Base-by-base conservation (phyloP, 495 filamentous ascomycete genomes). In the Glutinoglossum americanum region DNA sequence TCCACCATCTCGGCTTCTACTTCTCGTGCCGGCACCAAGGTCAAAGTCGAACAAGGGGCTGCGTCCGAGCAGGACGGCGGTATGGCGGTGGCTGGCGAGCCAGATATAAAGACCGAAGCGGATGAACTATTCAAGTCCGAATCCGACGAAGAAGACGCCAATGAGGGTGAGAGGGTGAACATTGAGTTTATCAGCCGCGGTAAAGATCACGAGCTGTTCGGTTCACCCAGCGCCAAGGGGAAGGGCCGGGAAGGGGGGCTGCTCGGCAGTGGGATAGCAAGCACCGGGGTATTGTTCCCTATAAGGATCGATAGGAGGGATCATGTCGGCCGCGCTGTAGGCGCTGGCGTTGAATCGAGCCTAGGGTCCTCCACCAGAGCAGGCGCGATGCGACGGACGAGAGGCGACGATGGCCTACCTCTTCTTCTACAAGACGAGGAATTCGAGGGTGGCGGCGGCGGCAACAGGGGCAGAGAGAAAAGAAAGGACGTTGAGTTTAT, bases 331-430 rank as follows among this genome's bases (percentile, higher is more conserved):
- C 69, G 74, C 19, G 62, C 67, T 11, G 62, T 73, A 33, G 72
- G 69, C 58, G 72, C 78, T 45, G 73, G 75, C 56, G 75, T 74
- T 63, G 75, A 78, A 55, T 73, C 74, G 3, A 76, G 71, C 62
- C 67, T 71, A 21, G 64, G 64, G n/a, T 70, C 69, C 39, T 68
- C 74, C 2, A 72, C 72, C 7, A 68, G 74, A 56, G 49, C 73
- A 54, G 58, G 51, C 47, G 39, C 15, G 57, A 67, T 68, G 54
- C 63, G 59, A 10, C 51, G 49, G 13, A 62, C 65, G 15, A 64
- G 65, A 60, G 64, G 4, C 30, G 54, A 58, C 15, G 53, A 44
- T 37, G 21, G 54, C 2, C 9, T 60, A 19, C 60, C n/a, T n/a
- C n/a, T 60, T 23, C 8, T 57, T 10, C 58, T 57, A n/a, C 41